These are phyloP conservation scores for Fraxinus anomala DNA, from an alignment of 257 asterid genomes.

Conservation along the genomic window DNA sequence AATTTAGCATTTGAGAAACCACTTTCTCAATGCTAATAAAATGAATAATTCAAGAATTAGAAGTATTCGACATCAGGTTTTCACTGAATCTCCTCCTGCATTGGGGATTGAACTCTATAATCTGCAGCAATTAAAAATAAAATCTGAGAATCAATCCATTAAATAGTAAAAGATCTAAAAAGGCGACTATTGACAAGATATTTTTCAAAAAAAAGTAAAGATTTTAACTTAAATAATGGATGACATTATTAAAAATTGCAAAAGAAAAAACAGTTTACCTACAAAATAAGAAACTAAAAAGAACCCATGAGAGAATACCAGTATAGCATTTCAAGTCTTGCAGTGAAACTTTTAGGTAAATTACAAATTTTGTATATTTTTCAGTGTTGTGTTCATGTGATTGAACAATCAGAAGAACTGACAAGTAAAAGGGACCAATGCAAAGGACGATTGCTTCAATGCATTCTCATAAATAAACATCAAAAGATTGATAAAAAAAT, in stretches of 20 bases:
- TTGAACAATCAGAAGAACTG: constrained; percentile 29
- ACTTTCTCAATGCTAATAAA: constrained; percentile 19
- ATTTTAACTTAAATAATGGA: not conserved
- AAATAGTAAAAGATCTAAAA: constrained; percentile 10
- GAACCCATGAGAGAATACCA: constrained; percentile 15
- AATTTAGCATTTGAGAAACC: constrained; percentile 50
- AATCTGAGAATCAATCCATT: constrained; percentile 14
- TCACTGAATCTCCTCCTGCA: constrained; percentile 22
- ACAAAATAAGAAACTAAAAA: constrained; percentile 20
- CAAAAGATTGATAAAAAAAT: constrained; percentile 16
- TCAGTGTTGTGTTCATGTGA: constrained; percentile 22
- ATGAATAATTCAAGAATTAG: constrained; percentile 15
- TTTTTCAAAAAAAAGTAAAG: constrained; percentile 17
- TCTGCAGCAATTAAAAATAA: constrained; percentile 27
- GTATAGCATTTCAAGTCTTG: constrained; percentile 14
- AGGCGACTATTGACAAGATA: constrained; percentile 21
- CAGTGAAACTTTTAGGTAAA: constrained; percentile 23
- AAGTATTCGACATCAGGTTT: constrained; percentile 34
- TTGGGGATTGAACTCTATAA: constrained; percentile 16
- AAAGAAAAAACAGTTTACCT: constrained; percentile 19
- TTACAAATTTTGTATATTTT: not conserved
- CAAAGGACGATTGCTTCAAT: constrained; percentile 28
- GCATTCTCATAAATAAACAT: constrained; percentile 20
- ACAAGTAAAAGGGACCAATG: constrained; percentile 15
- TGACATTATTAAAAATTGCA: constrained; percentile 16